Evolutionary conservation across 805 yeast species (phyloP), one percentile per base, ranked within the genome.

Genomic region (Komagataella ulmi): DNA sequence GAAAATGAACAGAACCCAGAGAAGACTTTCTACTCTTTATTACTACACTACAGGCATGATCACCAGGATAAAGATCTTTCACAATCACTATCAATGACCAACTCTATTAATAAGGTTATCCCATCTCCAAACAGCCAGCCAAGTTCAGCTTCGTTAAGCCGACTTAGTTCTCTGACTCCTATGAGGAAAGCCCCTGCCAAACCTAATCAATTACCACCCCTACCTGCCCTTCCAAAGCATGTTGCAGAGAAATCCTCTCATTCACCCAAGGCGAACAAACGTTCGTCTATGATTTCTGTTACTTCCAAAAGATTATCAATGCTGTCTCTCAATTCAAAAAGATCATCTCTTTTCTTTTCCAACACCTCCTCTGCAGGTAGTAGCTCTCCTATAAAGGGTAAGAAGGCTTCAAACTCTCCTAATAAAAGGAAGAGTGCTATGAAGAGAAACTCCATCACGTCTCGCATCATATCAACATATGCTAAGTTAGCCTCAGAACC

Each of bases 401-500:
- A 57, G 3, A 24, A 40, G 18, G 24, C 18, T 3, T 30, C 50
- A 14, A 19, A 45, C 4, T 52, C 54, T 6, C 43, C 50, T 5
- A 55, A 54, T 45, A 55, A 57, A 49, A 58, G 67, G 52, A 56
- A 51, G 49, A 61, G 65, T 14, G 49, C 60, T 44, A 67, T 70
- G 54, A 78, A 83, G 60, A 75, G 90, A 58, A 83, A 83, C 55
- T 83, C 90, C 0, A 79, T 85, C 47, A 84, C 91, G 0, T 71
- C 87, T 46, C 84, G 81, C 59, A 64, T 85, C 55, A 74, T 85
- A 54, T 76, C 88, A 1, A 80, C 88, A 0, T 85, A 85, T 64
- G 88, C 91, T 40, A 83, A 80, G 61, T 67, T 85, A 54, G 74
- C 87, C 3, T 74, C 74, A 48, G 83, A 80, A 53, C 72, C 76